Base-by-base conservation (phyloP, 1,139 yeast species). In the Pichia sp. region DNA sequence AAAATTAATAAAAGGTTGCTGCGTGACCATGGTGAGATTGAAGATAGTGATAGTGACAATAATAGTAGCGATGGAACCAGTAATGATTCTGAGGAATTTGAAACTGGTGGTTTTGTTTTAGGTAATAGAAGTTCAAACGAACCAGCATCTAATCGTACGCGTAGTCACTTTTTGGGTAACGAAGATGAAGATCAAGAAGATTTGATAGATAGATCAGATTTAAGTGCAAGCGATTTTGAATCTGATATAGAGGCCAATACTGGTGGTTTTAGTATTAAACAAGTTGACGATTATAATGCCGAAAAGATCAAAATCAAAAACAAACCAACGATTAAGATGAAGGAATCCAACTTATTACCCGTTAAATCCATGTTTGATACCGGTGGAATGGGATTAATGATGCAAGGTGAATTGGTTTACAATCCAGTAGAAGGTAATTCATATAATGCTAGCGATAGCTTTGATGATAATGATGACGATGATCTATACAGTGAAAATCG, bases 1-100 rank as follows among this genome's bases (percentile, higher is more conserved):
- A 72, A 88, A 48, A 88, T 93, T 33, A 74, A 77, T 50, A 77
- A 76, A n/a, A 71, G 96, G 42, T 70, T 91, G 51, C 79, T 85
- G 49, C 65, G 62, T 37, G 70, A 75, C 21, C 95, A 87, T 63
- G 96, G 96, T 9, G 65, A 60, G n/a, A 67, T 83, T 12, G 56
- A 41, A 11, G 50, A 43, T n/a, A 46, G 40, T n/a, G 61, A 54
- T n/a, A 55, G 8, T 24, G 37, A 22, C 14, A 21, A n/a, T n/a
- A 22, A 37, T 42, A 41, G 35, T 6, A 55, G 51, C 14, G 53
- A 42, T 4, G 45, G 34, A 12, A 46, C 22, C 21, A 43, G 18
- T 4, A 52, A 44, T n/a, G 45, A 42, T 17, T 51, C 49, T 8
- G 53, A 45, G 20, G 48, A 46, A n/a, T 38, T 48, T 42, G 54